Evolutionary conservation across 148 eudicot genomes (phyloP), one percentile per base, ranked within the genome.

Genomic region (Bassia scoparia): DNA sequence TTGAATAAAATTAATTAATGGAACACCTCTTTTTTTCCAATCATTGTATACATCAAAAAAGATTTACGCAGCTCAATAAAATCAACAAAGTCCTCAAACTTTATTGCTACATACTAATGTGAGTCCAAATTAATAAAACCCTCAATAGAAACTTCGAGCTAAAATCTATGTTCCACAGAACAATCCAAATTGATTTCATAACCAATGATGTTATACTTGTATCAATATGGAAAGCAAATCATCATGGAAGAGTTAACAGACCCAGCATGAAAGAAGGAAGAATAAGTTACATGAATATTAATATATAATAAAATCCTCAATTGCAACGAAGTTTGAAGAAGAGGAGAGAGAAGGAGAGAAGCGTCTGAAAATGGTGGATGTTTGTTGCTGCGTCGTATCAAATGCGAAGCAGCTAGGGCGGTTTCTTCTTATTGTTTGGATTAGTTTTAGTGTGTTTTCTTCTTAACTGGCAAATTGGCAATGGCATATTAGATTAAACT

Each of bases 291-390:
- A n/a, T n/a, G n/a, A n/a, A n/a, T n/a, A n/a, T n/a, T n/a, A n/a
- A n/a, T n/a, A n/a, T n/a, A n/a, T n/a, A n/a, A n/a, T n/a, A n/a
- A n/a, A 78, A n/a, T n/a, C 77, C 74, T 79, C 74, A 53, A 7
- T 13, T 2, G n/a, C n/a, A n/a, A 50, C 6, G 73, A 53, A 17
- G 58, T 14, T 44, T 24, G 59, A n/a, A 38, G 16, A 30, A 62
- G 61, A 69, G 78, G 77, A 31, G 64, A 68, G 33, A 78, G 73
- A 73, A 61, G 64, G 24, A 9, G 66, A 74, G 46, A 74, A 52
- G 54, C 67, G 73, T 61, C 77, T 74, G 70, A 79, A 69, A 74
- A 79, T 68, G 24, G 15, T 2, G n/a, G 63, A 23, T 54, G 59
- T 1, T 24, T 27, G 26, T 17, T 52, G 56, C 11, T 27, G n/a